Evolutionary conservation across 768 basidiomycete species (phyloP).

Genomic region (Amanita rimosa): DNA sequence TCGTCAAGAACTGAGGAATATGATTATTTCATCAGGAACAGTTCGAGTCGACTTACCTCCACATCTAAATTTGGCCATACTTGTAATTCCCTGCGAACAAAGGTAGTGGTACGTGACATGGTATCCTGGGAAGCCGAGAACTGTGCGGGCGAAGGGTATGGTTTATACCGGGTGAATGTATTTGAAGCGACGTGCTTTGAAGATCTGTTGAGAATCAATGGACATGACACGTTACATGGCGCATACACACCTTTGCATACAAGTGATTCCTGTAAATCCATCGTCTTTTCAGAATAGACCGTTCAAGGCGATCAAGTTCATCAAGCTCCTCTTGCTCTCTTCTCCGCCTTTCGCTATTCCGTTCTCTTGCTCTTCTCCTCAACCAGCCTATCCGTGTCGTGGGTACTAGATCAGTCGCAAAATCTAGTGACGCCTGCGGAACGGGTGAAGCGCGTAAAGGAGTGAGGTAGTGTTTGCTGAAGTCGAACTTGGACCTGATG

Average conservation of each 20-base stretch:
- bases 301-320: slow-evolving; percentile 61
- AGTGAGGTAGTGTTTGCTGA: slow-evolving; percentile 66
- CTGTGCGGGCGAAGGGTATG: slow-evolving; percentile 79
- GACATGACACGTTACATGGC: slow-evolving; percentile 3
- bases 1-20: slow-evolving; percentile 67
- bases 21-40: background rate
- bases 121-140: slow-evolving; percentile 70
- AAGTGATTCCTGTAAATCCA: slow-evolving; percentile 75
- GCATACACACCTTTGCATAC: slow-evolving; percentile 67
- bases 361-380: slow-evolving; percentile 24
- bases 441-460: slow-evolving; percentile 48
- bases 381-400: slow-evolving; percentile 19
- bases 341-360: slow-evolving; percentile 38
- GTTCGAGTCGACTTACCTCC: slow-evolving; percentile 36
- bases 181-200: slow-evolving; percentile 86
- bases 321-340: slow-evolving; percentile 38
- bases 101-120: slow-evolving; percentile 65
- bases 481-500: slow-evolving; percentile 70
- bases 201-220: slow-evolving; percentile 6
- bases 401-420: slow-evolving; percentile 11
- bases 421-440: slow-evolving; percentile 17
- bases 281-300: slow-evolving; percentile 58
- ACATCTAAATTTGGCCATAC: slow-evolving; percentile 89
- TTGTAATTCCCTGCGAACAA: slow-evolving; percentile 74
- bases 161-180: slow-evolving; percentile 73